A percentile compares a stretch with the other conserved stretches of the same genome.
These are phyloP conservation scores for Populus hybrid DNA, from an alignment of 441 rosid species.

Conservation along the genomic window DNA sequence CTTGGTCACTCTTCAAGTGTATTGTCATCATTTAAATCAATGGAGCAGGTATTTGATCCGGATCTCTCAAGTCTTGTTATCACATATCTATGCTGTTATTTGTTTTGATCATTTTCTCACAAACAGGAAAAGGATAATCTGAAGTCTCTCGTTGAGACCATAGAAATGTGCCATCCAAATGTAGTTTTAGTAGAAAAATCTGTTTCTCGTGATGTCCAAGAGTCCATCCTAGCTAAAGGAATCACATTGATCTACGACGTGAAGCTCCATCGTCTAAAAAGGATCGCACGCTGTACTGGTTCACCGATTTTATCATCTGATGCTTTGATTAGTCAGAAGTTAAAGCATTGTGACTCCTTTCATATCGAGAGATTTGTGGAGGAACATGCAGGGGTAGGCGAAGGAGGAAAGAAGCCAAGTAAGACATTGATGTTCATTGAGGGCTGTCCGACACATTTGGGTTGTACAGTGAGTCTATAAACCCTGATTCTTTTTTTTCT, in stretches of 20 bases:
- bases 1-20: constrained; percentile 77
- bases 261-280: constrained; percentile 89
- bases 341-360: constrained; percentile 84
- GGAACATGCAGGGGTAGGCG: constrained; percentile 64
- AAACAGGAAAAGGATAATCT: constrained; percentile 64
- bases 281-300: constrained; percentile 87
- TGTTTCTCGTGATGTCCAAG: constrained; percentile 84
- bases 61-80: constrained; percentile 1
- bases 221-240: constrained; percentile 62
- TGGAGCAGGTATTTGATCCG: constrained; percentile 56
- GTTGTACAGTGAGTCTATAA: constrained; percentile 80
- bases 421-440: constrained; percentile 95
- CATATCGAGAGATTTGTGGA: constrained; percentile 76
- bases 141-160: constrained; percentile 58
- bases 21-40: constrained; percentile 69
- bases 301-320: constrained; percentile 67
- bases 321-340: constrained; percentile 49
- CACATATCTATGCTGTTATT: constrained; percentile 4
- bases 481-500: background rate
- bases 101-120: constrained; percentile 25
- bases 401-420: constrained; percentile 73
- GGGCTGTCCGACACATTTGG: constrained; percentile 77
- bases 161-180: constrained; percentile 68
- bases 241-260: constrained; percentile 87
- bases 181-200: constrained; percentile 92